phyloP scores from a whole-genome alignment of 371 early-diverging fungal species.

The Apophysomyces ossiformis region DNA sequence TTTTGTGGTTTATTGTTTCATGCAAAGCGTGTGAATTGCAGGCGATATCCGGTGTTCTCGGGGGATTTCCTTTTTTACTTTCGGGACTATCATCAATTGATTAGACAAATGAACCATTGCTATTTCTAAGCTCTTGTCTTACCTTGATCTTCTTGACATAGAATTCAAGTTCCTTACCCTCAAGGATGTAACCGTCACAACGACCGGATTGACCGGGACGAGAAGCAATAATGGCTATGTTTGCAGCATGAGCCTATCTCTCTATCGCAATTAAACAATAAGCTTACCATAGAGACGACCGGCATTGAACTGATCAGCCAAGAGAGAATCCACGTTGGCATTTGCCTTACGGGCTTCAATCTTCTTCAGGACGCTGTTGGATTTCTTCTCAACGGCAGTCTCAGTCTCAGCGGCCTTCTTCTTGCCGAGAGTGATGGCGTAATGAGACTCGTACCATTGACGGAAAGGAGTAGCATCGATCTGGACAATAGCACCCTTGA shows the following conservation, averaged over 20 bases:
- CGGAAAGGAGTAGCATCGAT: constrained; percentile 97
- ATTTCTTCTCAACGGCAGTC: constrained; percentile 72
- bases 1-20: neutral
- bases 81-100: constrained; percentile 7
- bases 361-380: constrained; percentile 87
- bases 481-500: constrained; percentile 96
- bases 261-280: neutral
- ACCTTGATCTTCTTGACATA: constrained; percentile 85
- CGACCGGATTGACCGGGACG: constrained; percentile 99
- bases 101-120: neutral
- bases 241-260: neutral
- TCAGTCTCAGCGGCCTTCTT: constrained; percentile 73
- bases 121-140: neutral
- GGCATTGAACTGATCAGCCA: constrained; percentile 91
- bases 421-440: constrained; percentile 83
- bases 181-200: constrained; percentile 96
- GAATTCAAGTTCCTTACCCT: constrained; percentile 96
- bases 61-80: constrained; percentile 8
- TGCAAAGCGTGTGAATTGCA: neutral
- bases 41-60: neutral
- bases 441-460: constrained; percentile 96
- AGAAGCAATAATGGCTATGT: constrained; percentile 81
- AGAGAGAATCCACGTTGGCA: constrained; percentile 79
- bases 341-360: constrained; percentile 76
- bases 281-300: constrained; percentile 80